A percentile compares a stretch with the other conserved stretches of the same genome.
phyloP scores from a whole-genome alignment of 2,329 filamentous ascomycete genomes.

The Rosellinia necatrix region DNA sequence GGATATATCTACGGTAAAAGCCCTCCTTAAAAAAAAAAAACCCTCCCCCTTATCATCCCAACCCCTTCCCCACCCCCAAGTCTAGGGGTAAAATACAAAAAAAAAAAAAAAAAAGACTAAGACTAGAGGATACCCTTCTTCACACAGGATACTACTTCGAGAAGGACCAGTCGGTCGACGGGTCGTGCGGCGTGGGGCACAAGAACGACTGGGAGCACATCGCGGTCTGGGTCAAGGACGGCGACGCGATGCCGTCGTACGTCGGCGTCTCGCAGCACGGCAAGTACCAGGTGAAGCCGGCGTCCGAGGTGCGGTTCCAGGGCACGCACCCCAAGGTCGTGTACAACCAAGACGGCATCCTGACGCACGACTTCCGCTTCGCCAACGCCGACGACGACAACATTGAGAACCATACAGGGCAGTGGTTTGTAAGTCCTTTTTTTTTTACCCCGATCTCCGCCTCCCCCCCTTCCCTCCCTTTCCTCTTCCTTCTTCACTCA shows the following conservation, averaged over 20 bases:
- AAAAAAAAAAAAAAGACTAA: too few species aligned
- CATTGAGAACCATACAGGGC: constrained; percentile 37
- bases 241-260: constrained; percentile 19
- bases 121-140: too few species aligned
- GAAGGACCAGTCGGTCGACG: constrained; percentile 45
- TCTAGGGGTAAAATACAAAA: too few species aligned
- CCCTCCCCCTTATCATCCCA: too few species aligned
- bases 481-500: too few species aligned
- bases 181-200: constrained; percentile 43
- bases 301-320: constrained; percentile 35
- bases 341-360: constrained; percentile 38
- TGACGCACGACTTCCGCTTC: constrained; percentile 40
- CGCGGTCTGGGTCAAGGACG: constrained; percentile 36
- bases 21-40: too few species aligned
- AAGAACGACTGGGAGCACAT: constrained; percentile 46
- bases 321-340: constrained; percentile 39
- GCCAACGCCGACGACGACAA: constrained; percentile 36
- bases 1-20: constrained; percentile 49
- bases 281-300: constrained; percentile 31
- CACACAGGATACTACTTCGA: constrained; percentile 55
- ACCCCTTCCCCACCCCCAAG: too few species aligned
- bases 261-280: constrained; percentile 37
- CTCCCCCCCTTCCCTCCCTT: neutral
- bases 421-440: constrained; percentile 31
- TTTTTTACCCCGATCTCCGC: neutral